Evolutionary conservation across 108 stramenopile species (phyloP).

Genomic region (Nitzschia sp.): DNA sequence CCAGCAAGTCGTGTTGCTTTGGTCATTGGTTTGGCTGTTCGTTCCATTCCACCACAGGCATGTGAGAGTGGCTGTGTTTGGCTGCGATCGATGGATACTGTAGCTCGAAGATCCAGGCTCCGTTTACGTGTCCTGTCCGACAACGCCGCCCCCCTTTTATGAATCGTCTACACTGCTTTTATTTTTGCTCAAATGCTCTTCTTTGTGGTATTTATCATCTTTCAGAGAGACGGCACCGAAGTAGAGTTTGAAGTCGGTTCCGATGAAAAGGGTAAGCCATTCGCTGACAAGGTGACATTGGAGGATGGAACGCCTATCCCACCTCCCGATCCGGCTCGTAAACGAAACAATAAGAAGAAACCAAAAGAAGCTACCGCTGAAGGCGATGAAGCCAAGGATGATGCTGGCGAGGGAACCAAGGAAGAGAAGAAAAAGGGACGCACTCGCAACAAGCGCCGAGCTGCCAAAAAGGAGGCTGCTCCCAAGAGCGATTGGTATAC

Average conservation of each 20-base stretch:
- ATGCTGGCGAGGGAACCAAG: neutral
- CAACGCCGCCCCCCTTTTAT: too few relatives aligned
- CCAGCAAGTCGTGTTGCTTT: too few relatives aligned
- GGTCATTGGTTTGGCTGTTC: too few relatives aligned
- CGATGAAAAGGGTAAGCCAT: slow-evolving; percentile 75
- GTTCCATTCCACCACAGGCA: too few relatives aligned
- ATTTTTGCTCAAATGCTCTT: too few relatives aligned
- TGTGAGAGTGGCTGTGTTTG: too few relatives aligned
- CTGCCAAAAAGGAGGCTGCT: slow-evolving; percentile 22
- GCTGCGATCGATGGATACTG: too few relatives aligned
- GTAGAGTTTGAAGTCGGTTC: slow-evolving; percentile 72
- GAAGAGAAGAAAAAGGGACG: slow-evolving; percentile 28
- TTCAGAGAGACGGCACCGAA: slow-evolving; percentile 58
- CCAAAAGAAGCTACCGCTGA: neutral
- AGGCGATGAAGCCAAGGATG: neutral
- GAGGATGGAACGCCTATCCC: slow-evolving; percentile 65
- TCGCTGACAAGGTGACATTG: slow-evolving; percentile 68
- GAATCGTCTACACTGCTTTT: too few relatives aligned
- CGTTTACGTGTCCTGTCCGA: too few relatives aligned
- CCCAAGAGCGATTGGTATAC: slow-evolving; percentile 43
- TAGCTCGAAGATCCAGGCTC: too few relatives aligned
- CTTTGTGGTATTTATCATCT: too few relatives aligned
- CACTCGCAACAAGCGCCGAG: slow-evolving; percentile 30
- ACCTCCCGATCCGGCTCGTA: slow-evolving; percentile 1
- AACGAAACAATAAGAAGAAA: slow-evolving; percentile 10